Conservation (phyloP, 163 green algal species). For the Trebouxia gelatinosa region DNA sequence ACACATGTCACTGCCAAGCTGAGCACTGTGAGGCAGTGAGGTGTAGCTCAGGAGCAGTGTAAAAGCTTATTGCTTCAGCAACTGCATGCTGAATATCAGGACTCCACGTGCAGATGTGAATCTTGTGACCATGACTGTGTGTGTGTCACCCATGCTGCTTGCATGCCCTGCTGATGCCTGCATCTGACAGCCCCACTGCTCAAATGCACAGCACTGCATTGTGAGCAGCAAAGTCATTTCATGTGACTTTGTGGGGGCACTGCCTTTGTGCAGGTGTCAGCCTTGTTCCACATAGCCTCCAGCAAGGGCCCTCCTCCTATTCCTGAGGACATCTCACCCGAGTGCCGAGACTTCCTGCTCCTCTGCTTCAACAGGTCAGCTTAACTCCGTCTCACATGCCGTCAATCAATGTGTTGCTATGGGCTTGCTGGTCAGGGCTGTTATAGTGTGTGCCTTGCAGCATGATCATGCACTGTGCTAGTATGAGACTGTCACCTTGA, state of each 20-base stretch:
- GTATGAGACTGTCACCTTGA: not conserved
- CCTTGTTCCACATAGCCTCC: conserved; percentile 83
- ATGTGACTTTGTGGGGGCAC: not conserved
- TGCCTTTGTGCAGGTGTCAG: conserved; percentile 53
- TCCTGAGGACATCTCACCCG: conserved; percentile 68
- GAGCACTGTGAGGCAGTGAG: not conserved
- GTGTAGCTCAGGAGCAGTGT: not conserved
- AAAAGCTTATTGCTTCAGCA: not conserved
- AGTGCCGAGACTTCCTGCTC: conserved; percentile 83
- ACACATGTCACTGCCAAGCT: not conserved
- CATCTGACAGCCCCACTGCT: no score
- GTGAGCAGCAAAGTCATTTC: not conserved
- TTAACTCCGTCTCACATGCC: not conserved
- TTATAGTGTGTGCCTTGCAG: not conserved
- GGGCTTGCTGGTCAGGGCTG: not conserved
- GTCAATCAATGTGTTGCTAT: not conserved
- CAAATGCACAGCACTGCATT: not conserved
- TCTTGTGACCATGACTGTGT: no score
- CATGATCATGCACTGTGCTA: not conserved
- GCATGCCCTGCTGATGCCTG: no score
- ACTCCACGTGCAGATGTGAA: not conserved
- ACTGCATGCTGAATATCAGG: not conserved
- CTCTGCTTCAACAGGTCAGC: conserved; percentile 76
- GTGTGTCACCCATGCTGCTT: no score
- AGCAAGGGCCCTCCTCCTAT: conserved; percentile 77